Base-by-base conservation (phyloP, 192 early-diverging fungal genomes). In the Ramicandelaber brevisporus region DNA sequence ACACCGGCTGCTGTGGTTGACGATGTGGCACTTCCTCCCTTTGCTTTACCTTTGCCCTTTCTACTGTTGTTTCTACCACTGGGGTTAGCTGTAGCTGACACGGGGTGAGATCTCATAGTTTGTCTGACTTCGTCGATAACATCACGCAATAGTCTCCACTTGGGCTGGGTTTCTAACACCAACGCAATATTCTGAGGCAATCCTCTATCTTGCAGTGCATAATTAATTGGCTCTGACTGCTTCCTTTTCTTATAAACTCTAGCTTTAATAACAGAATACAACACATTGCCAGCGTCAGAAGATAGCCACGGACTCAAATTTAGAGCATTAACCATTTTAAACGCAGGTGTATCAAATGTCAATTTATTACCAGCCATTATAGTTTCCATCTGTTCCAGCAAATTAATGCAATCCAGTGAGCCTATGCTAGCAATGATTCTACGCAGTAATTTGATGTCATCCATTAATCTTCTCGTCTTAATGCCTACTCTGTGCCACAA, bases 161-260 rank as follows among this genome's bases (percentile, higher is more conserved):
- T 97, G 10, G 92, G 92, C n/a, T 71, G 68, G 24, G 78, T 83
- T 40, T 97, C 90, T 22, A 93, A 40, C 18, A 73, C 58, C 0
- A 75, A 69, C 30, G 63, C 45, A 26, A 78, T 60, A 16, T 58
- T 49, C 1, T 67, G 57, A 1, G 84, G 78, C 13, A 89, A 42
- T 3, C 57, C 54, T 34, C 46, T 30, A 10, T 36, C 27, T 27
- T 61, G 59, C n/a, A 50, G 43, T 20, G 36, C 23, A 12, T 29
- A 20, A 8, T 40, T 38, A 30, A 59, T 19, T 37, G 43, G 57
- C 9, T 58, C 44, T 20, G 63, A 31, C 20, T 20, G 21, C 20
- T 12, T 34, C 17, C 18, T 32, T 11, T 10, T 11, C 26, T 8
- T 20, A 20, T 14, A 71, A 5, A 67, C 55, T 3, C 65, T 38